A percentile compares a stretch with the other conserved stretches of the same genome.
Conservation (phyloP, 2,329 filamentous ascomycete species). For the Trichoderma sp. region DNA sequence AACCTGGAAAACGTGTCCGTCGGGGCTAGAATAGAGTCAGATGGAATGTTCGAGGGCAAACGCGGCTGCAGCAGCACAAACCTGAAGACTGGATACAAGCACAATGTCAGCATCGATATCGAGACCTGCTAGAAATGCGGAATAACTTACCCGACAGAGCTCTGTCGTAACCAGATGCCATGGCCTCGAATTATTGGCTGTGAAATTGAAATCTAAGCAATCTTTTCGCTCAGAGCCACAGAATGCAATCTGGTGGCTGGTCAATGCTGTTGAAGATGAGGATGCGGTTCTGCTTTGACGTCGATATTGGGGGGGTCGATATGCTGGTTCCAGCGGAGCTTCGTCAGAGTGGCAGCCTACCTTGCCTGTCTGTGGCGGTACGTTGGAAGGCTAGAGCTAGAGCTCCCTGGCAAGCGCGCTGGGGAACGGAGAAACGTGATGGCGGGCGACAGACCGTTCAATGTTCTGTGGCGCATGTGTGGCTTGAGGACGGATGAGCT, state of each 20-base stretch:
- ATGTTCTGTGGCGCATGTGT: neutral
- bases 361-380: constrained; percentile 31
- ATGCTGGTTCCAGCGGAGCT: constrained; percentile 38
- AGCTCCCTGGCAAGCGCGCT: constrained; percentile 28
- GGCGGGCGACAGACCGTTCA: constrained; percentile 30
- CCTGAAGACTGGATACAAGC: constrained; percentile 74
- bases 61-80: constrained; percentile 42
- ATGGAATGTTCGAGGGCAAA: neutral
- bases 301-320: constrained; percentile 33
- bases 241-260: neutral
- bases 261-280: constrained; percentile 24
- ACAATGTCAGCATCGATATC: constrained; percentile 46
- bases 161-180: constrained; percentile 98
- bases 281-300: constrained; percentile 9
- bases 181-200: constrained; percentile 37
- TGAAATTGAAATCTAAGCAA: constrained; percentile 1
- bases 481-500: neutral
- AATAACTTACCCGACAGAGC: constrained; percentile 87
- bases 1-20: constrained; percentile 99
- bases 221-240: neutral
- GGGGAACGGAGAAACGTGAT: constrained; percentile 39
- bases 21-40: constrained; percentile 67
- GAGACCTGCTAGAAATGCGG: constrained; percentile 31
- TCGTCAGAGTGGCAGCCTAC: constrained; percentile 48
- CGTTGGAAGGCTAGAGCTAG: constrained; percentile 38